phyloP scores from a whole-genome alignment of 2,329 filamentous ascomycete species.

The Dactylonectria macrodidyma region DNA sequence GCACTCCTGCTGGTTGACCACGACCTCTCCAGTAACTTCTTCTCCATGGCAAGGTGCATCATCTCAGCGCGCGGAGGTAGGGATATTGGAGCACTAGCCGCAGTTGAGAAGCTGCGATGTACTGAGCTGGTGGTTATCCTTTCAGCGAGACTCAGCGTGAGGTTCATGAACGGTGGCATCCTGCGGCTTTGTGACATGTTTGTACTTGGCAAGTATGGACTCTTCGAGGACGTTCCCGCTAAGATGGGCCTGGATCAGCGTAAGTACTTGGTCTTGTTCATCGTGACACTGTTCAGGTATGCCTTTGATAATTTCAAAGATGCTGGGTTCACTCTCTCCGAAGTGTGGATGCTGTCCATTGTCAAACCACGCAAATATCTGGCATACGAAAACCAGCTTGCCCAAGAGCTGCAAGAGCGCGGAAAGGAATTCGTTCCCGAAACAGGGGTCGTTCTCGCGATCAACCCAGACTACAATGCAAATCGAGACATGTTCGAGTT shows the following conservation, averaged over 20 bases:
- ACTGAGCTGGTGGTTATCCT: slow-evolving; percentile 62
- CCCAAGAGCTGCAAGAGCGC: slow-evolving; percentile 60
- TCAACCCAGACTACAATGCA: slow-evolving; percentile 62
- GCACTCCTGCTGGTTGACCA: slow-evolving; percentile 63
- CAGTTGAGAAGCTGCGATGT: slow-evolving; percentile 50
- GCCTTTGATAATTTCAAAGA: slow-evolving; percentile 63
- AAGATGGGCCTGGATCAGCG: slow-evolving; percentile 59
- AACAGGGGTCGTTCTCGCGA: slow-evolving; percentile 53
- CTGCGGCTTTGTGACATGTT: slow-evolving; percentile 63
- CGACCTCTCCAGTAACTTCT: slow-evolving; percentile 62
- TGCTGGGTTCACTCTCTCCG: slow-evolving; percentile 60
- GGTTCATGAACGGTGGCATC: slow-evolving; percentile 62
- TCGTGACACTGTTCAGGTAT: slow-evolving; percentile 64
- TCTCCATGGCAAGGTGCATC: slow-evolving; percentile 62
- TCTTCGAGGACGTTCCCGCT: slow-evolving; percentile 62
- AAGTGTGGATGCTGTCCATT: slow-evolving; percentile 68
- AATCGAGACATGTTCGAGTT: slow-evolving; percentile 66
- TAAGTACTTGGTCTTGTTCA: slow-evolving; percentile 66
- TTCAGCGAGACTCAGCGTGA: slow-evolving; percentile 61
- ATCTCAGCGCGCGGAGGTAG: slow-evolving; percentile 44
- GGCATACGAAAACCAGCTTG: slow-evolving; percentile 66
- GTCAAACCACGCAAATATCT: slow-evolving; percentile 64
- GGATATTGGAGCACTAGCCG: slow-evolving; percentile 32
- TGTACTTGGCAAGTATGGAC: slow-evolving; percentile 61
- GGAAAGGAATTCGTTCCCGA: slow-evolving; percentile 61